phyloP scores from a whole-genome alignment of 768 basidiomycete genomes.

The Rhizopogon rudus region DNA sequence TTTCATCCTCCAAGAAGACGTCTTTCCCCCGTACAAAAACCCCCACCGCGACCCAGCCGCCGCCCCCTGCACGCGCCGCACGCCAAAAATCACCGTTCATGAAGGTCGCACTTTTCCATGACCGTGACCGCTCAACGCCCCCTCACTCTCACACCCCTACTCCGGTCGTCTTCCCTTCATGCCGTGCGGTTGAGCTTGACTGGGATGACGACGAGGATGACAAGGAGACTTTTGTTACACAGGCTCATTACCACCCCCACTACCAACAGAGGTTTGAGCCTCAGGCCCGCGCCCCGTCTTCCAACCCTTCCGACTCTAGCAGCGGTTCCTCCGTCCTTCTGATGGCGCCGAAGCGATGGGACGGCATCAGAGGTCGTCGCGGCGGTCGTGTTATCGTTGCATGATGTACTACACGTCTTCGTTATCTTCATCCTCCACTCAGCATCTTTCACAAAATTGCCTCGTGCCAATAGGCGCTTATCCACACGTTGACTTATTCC shows the following conservation, averaged over 20 bases:
- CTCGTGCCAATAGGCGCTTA: slow-evolving; percentile 3
- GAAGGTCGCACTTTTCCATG: slow-evolving; percentile 4
- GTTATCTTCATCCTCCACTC: neutral
- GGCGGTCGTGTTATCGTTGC: slow-evolving; percentile 5
- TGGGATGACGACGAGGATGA: slow-evolving; percentile 24
- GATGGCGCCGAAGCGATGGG: slow-evolving; percentile 22
- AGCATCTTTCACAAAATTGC: slow-evolving; percentile 2
- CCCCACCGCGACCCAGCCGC: slow-evolving; percentile 9
- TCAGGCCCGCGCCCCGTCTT: slow-evolving; percentile 12
- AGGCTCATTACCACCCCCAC: slow-evolving; percentile 12
- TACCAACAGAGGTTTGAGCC: slow-evolving; percentile 13
- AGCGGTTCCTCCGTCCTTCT: slow-evolving; percentile 24
- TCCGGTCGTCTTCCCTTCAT: slow-evolving; percentile 27
- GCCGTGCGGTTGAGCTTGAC: slow-evolving; percentile 21
- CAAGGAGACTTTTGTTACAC: slow-evolving; percentile 16
- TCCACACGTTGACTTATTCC: slow-evolving; percentile 1
- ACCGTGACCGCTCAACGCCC: slow-evolving; percentile 15
- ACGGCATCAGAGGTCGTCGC: slow-evolving; percentile 12
- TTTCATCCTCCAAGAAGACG: slow-evolving; percentile 15
- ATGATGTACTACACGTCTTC: slow-evolving; percentile 8
- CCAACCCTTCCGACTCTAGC: slow-evolving; percentile 17
- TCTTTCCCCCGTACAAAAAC: slow-evolving; percentile 11
- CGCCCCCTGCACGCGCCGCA: slow-evolving; percentile 7
- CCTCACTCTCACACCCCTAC: slow-evolving; percentile 25
- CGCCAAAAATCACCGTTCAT: slow-evolving; percentile 11